Percentiles rank a stretch among this genome's conserved stretches.
Evolutionary conservation across 1,284 basidiomycete genomes (phyloP).

Genomic region (Testicularia cyperi): DNA sequence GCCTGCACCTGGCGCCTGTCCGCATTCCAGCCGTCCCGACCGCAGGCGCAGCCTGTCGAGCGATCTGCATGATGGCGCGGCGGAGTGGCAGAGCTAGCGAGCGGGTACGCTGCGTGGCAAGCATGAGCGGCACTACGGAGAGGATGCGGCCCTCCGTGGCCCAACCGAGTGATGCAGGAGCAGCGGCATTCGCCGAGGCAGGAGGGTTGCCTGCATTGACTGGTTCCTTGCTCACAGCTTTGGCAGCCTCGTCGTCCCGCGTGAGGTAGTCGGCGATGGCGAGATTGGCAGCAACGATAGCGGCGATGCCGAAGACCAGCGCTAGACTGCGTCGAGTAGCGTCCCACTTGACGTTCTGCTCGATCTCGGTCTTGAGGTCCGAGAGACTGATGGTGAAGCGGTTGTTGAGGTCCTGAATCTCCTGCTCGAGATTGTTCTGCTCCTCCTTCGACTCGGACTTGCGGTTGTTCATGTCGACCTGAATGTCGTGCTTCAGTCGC

Average conservation of each 20-base stretch:
- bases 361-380: conserved; percentile 58
- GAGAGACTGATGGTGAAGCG: conserved; percentile 59
- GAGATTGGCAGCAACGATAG: conserved; percentile 55
- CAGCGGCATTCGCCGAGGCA: conserved; percentile 16
- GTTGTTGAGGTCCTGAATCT: conserved; percentile 72
- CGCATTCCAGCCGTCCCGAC: no score
- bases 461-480: conserved; percentile 91
- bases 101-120: no score
- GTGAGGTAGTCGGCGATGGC: conserved; percentile 55
- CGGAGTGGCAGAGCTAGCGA: no score
- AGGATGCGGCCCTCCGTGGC: conserved; percentile 36
- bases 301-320: conserved; percentile 57
- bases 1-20: no score
- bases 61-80: no score
- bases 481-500: conserved; percentile 88
- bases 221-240: conserved; percentile 22
- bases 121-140: conserved; percentile 21
- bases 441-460: conserved; percentile 91
- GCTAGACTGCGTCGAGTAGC: conserved; percentile 54
- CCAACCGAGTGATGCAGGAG: conserved; percentile 31
- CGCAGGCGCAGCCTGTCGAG: no score
- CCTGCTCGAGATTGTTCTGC: conserved; percentile 80
- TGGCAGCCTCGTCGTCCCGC: conserved; percentile 39
- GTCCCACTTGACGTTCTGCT: conserved; percentile 60
- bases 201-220: conserved; percentile 28